Evolutionary conservation across 2,329 filamentous ascomycete genomes (phyloP), one percentile per base, ranked within the genome.

Genomic region (Ceratocystis variospora): DNA sequence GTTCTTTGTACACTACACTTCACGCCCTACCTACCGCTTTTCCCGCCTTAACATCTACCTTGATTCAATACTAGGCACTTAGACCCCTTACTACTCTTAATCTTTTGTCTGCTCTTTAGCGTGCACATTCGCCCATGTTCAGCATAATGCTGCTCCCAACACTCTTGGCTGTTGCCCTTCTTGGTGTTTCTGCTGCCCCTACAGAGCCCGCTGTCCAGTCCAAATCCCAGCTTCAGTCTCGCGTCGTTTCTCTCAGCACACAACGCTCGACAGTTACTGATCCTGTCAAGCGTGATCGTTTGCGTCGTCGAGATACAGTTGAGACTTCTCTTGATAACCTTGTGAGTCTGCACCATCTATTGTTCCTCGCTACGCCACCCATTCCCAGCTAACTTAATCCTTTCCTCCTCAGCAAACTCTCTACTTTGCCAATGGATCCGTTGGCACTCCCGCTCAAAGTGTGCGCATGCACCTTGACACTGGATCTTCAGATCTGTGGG

Each of bases 401-500:
- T 28, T 12, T 10, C 75, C 45, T 46, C 22, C 61, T 1, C 44
- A 84, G 81, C 76, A 83, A 78, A 84, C 83, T 1, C 77, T 87
- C 33, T 88, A 88, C 73, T 85, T 82, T 70, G 78, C 85, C 70
- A 87, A 87, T 72, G 80, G 78, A 61, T 80, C 83, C 5, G 70
- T 88, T 61, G 86, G 86, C 62, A 87, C 84, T 1, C 86, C 86
- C 12, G 72, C 80, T 8, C 83, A 86, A 71, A 70, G 74, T 1
- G 70, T 88, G 55, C 78, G 79, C 19, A 76, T 87, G 68, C 83
- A 86, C 70, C 73, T 88, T 64, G 86, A 88, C 73, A 88, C 86
- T 5, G 86, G 86, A 62, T 87, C 84, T 74, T 87, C 83, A 70
- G 86, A 88, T 71, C 75, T 87, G 25, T 87, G 85, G 85, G 81